Base-by-base conservation (phyloP, 768 basidiomycete genomes). In the Phanerodontia chrysosporium region DNA sequence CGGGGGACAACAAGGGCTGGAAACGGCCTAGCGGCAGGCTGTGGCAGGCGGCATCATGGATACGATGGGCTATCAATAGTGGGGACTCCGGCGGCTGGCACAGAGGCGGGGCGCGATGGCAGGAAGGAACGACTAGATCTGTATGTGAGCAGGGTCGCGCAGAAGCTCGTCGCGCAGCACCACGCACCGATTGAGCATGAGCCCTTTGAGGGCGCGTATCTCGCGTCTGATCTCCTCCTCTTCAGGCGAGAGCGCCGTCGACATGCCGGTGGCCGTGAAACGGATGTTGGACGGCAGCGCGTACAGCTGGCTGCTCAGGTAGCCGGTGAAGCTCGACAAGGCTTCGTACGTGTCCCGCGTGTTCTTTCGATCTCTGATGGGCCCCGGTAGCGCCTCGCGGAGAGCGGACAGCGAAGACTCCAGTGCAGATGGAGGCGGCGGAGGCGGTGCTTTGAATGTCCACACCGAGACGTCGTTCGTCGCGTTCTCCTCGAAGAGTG, bases 231-330 rank as follows among this genome's bases (percentile, higher is more conserved):
- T 68, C 57, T 90, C 89, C 63, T 91, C 90, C 67, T 85, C 86
- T 46, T 83, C 76, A 18, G 69, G 67, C 51, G 61, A 63, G 44
- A n/a, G 69, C 54, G 3, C 64, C 18, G 8, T 39, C 52, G 21
- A 60, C 49, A 42, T 14, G 2, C 66, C 72, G 42, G 57, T 36
- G 25, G 53, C 58, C 18, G 57, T 57, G 44, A 46, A 61, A 5
- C 49, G 49, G 30, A 30, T n/a, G 48, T 46, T 61, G 45, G 74
- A 75, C 3, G 69, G 65, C 49, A 64, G 76, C 29, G 78, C 67
- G 66, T 90, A 92, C 2, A 87, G 81, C 63, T 90, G 87, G 9
- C 87, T 80, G 58, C 87, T 86, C 66, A 92, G 81, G 69, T 89
- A 90, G 5, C 90, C 90, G 0, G 90, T 92, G 60, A 92, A 80